Evolutionary conservation across 2,329 filamentous ascomycete genomes (phyloP).

Genomic region (Talaromyces sp.): DNA sequence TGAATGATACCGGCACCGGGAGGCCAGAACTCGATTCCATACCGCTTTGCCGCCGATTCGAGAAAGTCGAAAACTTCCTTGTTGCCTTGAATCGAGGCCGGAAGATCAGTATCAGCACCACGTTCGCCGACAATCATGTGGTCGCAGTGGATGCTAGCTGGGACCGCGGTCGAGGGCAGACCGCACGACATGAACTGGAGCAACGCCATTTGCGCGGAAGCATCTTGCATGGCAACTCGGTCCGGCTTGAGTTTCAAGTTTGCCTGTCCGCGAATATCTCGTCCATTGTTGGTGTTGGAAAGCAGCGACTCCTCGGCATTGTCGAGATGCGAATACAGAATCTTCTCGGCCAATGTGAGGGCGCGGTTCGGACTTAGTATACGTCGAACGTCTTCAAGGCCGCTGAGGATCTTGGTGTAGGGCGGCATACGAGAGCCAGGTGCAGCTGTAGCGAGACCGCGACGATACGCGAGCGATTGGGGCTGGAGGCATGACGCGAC

Average conservation of each 20-base stretch:
- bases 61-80: slow-evolving; percentile 97
- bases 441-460: slow-evolving; percentile 33
- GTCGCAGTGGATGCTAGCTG: slow-evolving; percentile 97
- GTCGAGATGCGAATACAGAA: slow-evolving; percentile 91
- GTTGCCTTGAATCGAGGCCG: slow-evolving; percentile 80
- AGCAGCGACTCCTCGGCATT: slow-evolving; percentile 83
- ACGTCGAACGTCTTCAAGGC: slow-evolving; percentile 67
- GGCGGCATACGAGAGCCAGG: slow-evolving; percentile 60
- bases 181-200: slow-evolving; percentile 98
- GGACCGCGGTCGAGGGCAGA: slow-evolving; percentile 80
- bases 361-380: slow-evolving; percentile 59
- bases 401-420: slow-evolving; percentile 74
- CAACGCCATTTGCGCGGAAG: slow-evolving; percentile 95
- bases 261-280: slow-evolving; percentile 74
- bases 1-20: slow-evolving; percentile 94
- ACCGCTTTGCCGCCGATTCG: slow-evolving; percentile 84
- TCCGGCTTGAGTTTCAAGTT: slow-evolving; percentile 97
- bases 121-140: slow-evolving; percentile 96
- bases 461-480: slow-evolving; percentile 22
- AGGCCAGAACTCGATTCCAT: slow-evolving; percentile 93
- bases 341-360: slow-evolving; percentile 94
- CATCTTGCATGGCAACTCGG: slow-evolving; percentile 98
- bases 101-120: slow-evolving; percentile 79
- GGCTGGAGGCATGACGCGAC: slow-evolving; percentile 29
- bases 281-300: slow-evolving; percentile 74